phyloP scores from a whole-genome alignment of 352 stramenopile genomes.

The Halophytophthora polymorphica region DNA sequence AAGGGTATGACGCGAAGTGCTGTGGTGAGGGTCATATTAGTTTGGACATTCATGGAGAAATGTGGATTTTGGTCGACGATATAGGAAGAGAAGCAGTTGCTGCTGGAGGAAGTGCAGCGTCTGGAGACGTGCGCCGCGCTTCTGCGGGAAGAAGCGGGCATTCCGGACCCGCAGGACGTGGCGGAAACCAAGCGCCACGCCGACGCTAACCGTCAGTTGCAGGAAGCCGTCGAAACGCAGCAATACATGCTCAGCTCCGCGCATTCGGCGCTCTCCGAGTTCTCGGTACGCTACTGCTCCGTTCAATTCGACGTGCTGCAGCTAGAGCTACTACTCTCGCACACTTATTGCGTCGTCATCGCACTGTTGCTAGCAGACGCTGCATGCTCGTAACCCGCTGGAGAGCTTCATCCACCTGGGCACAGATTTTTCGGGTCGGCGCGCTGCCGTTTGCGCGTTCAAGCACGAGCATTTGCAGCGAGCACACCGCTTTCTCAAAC shows the following conservation, averaged over 20 bases:
- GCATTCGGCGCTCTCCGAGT: constrained; percentile 26
- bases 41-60: not conserved
- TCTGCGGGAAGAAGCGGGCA: constrained; percentile 25
- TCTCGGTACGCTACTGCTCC: constrained; percentile 19
- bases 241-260: constrained; percentile 18
- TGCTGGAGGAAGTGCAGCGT: constrained; percentile 25
- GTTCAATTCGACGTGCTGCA: not conserved
- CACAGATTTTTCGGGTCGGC: constrained; percentile 12
- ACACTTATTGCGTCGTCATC: not conserved
- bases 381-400: constrained; percentile 22
- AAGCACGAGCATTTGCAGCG: constrained; percentile 30
- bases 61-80: not conserved
- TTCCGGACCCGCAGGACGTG: constrained; percentile 26
- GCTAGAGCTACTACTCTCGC: not conserved
- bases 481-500: constrained; percentile 25
- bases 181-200: constrained; percentile 15
- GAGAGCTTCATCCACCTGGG: constrained; percentile 26
- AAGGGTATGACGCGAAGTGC: constrained; percentile 10
- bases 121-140: constrained; percentile 25
- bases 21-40: not conserved
- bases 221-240: constrained; percentile 19
- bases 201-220: constrained; percentile 20
- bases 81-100: constrained; percentile 31
- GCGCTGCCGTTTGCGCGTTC: constrained; percentile 23
- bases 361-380: constrained; percentile 10